Percentiles rank a stretch among this genome's conserved stretches.
Evolutionary conservation across 1,284 basidiomycete species (phyloP).

Genomic region (Schizopora paradoxa): DNA sequence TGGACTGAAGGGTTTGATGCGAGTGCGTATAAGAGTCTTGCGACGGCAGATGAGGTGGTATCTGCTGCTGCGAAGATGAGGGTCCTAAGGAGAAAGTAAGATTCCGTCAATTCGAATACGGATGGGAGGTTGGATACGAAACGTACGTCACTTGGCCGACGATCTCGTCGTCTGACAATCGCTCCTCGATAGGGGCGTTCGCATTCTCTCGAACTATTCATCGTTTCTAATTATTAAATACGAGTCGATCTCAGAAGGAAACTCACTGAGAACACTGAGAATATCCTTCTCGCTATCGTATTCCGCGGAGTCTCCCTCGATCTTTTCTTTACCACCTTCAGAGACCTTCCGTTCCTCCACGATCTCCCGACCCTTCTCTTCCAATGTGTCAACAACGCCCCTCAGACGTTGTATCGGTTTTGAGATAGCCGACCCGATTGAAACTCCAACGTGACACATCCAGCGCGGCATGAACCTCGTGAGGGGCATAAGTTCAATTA

Average conservation of each 20-base stretch:
- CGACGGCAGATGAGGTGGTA: slow-evolving; percentile 36
- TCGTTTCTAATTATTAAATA: background rate
- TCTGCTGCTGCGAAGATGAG: slow-evolving; percentile 30
- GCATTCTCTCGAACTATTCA: slow-evolving; percentile 18
- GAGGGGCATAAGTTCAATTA: too few species aligned
- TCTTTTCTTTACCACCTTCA: slow-evolving; percentile 29
- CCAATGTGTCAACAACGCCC: slow-evolving; percentile 33
- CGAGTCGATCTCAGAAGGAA: slow-evolving; percentile 3
- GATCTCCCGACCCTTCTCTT: slow-evolving; percentile 29
- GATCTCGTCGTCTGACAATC: slow-evolving; percentile 19
- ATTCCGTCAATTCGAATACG: background rate
- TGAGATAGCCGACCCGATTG: too few species aligned
- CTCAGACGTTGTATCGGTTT: too few species aligned
- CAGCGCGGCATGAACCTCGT: too few species aligned
- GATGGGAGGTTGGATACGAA: background rate
- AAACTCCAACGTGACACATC: too few species aligned
- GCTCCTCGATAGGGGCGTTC: slow-evolving; percentile 16
- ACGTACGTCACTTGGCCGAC: slow-evolving; percentile 25
- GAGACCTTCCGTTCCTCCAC: slow-evolving; percentile 7
- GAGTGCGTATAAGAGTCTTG: slow-evolving; percentile 35
- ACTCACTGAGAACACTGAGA: slow-evolving; percentile 39
- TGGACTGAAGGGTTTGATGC: slow-evolving; percentile 34
- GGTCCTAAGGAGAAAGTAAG: slow-evolving; percentile 18
- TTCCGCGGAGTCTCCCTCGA: background rate
- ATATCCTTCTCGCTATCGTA: slow-evolving; percentile 33